Base-by-base conservation (phyloP, 176 grass and related monocot genomes). In the Triticum timopheevii region DNA sequence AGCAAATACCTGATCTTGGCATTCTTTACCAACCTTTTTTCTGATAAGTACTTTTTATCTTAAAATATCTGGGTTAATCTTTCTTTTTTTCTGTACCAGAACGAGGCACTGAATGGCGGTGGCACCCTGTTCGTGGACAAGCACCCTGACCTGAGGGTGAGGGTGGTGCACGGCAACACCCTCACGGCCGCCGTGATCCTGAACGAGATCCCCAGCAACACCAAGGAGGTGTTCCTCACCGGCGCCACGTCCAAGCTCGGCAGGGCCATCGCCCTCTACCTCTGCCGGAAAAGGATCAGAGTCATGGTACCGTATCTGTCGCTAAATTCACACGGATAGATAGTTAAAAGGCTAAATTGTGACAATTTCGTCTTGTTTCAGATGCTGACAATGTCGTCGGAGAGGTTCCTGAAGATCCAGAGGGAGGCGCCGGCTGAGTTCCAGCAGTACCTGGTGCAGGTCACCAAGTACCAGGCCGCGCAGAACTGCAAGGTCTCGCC, bases 151-250 rank as follows among this genome's bases (percentile, higher is more conserved):
- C 88, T 99, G 61, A 87, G 80, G 3, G 90, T 99, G 40, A 81
- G 97, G 80, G 90, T 99, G 50, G 97, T 94, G 34, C 97, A 99
- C 84, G 97, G 97, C 67, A 98, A 98, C 90, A 98, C 97, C 54
- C 88, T 98, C 44, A 98, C 97, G 40, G 97, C 97, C 6, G 97
- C 92, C 38, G 94, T 94, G 23, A 94, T 98, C 88, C 90, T 98
- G 1, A 94, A 96, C 84, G 90, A 94, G 87, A 89, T 98, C 89
- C 96, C 93, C 10, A 90, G 39, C 83, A 87, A 95, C 79, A 85
- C 85, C 61, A 90, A 54, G 66, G 93, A 95, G 30, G 96, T 98
- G 8, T 92, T 98, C 90, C 79, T 98, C 79, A 95, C 93, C 6
- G 93, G 96, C 23, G 96, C 96, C 45, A 98, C 96, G 0, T 98